phyloP scores from a whole-genome alignment of 306 rosid species.

The Dalbergia oliveri region DNA sequence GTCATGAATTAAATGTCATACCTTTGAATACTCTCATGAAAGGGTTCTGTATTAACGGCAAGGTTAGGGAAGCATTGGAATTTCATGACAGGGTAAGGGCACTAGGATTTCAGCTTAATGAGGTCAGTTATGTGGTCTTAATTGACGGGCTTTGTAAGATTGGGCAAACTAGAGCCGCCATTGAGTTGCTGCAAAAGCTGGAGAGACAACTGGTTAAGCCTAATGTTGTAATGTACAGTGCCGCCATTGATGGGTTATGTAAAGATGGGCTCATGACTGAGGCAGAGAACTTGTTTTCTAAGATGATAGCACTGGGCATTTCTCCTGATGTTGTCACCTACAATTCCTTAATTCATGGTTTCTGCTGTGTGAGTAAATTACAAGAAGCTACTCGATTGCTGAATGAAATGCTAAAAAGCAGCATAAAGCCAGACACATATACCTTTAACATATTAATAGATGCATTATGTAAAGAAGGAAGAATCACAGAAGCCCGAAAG shows the following conservation, averaged over 20 bases:
- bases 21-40: no score
- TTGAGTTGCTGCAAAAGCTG: no score
- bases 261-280: no score
- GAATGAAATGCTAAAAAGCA: background rate
- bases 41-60: no score
- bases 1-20: background rate
- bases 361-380: background rate
- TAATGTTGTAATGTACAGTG: no score
- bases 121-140: background rate
- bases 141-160: background rate
- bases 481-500: background rate
- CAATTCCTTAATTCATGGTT: background rate
- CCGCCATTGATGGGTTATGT: no score
- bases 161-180: background rate
- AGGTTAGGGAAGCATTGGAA: no score
- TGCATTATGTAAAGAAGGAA: no score
- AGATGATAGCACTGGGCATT: background rate
- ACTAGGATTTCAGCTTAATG: background rate
- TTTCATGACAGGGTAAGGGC: background rate
- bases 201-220: no score
- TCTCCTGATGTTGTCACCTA: background rate
- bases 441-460: background rate
- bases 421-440: background rate
- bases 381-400: background rate
- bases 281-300: no score